Evolutionary conservation across 768 basidiomycete genomes (phyloP).

Genomic region (Boletus pseudo-olivaceus): DNA sequence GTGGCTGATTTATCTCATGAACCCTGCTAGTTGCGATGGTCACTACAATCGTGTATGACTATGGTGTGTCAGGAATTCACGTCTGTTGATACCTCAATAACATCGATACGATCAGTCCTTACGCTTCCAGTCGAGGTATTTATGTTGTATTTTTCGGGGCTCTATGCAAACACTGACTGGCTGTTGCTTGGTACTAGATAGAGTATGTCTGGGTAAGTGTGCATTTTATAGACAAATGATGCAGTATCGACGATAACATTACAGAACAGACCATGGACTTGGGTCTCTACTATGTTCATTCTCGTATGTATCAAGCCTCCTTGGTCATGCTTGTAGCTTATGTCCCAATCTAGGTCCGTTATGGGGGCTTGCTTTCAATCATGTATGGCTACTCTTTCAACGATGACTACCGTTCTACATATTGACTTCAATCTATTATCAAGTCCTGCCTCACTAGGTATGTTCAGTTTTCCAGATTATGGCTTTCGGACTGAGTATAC

Average conservation of each 20-base stretch:
- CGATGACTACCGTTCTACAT: too few species aligned
- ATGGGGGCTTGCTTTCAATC: background rate
- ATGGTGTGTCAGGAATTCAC: background rate
- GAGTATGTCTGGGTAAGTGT: constrained; percentile 6
- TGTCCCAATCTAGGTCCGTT: constrained; percentile 5
- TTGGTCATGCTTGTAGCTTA: background rate
- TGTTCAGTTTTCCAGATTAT: background rate
- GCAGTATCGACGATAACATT: background rate
- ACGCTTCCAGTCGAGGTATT: constrained; percentile 8
- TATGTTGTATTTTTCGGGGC: background rate
- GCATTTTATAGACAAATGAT: background rate
- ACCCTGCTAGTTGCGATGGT: background rate
- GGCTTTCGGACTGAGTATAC: background rate
- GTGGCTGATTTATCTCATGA: background rate
- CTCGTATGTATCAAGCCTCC: background rate
- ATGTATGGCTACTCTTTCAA: background rate
- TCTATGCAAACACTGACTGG: background rate
- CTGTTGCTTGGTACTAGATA: constrained; percentile 1
- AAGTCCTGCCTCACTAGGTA: background rate
- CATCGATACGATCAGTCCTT: background rate
- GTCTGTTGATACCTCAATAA: background rate
- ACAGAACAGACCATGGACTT: background rate
- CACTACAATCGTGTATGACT: background rate
- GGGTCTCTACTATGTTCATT: background rate
- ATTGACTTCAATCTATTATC: background rate